These are phyloP conservation scores for Calonectria fujianensis DNA, from an alignment of 2,329 filamentous ascomycete species.

Conservation along the genomic window DNA sequence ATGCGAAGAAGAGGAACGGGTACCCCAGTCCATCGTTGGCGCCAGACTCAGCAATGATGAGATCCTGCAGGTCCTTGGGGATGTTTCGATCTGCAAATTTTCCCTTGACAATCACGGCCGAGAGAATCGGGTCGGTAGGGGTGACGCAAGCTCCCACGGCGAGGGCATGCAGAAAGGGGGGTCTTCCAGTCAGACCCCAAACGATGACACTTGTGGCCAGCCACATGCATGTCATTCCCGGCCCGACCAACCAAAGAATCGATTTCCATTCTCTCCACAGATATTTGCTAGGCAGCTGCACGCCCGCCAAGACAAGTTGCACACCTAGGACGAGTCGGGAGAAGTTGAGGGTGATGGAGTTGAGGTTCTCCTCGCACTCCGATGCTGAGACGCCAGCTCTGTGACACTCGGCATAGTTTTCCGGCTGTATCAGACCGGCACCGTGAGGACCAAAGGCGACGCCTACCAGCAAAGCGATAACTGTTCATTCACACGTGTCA, in stretches of 20 bases:
- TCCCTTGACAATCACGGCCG: slow-evolving; percentile 93
- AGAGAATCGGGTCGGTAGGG: slow-evolving; percentile 91
- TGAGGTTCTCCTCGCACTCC: slow-evolving; percentile 72
- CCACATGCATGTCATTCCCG: slow-evolving; percentile 93
- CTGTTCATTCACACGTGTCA: slow-evolving; percentile 63
- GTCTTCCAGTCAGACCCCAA: slow-evolving; percentile 83
- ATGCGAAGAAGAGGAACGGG: slow-evolving; percentile 88
- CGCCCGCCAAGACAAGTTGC: slow-evolving; percentile 90
- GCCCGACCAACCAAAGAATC: slow-evolving; percentile 84
- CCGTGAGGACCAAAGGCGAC: slow-evolving; percentile 86
- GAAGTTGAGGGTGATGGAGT: slow-evolving; percentile 87
- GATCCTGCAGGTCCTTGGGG: slow-evolving; percentile 86
- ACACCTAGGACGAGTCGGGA: slow-evolving; percentile 91
- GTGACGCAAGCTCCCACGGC: slow-evolving; percentile 91
- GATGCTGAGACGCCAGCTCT: slow-evolving; percentile 44
- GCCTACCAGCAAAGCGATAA: slow-evolving; percentile 89
- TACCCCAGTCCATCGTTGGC: slow-evolving; percentile 94
- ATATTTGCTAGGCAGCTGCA: slow-evolving; percentile 91
- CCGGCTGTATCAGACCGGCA: slow-evolving; percentile 83
- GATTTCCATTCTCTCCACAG: slow-evolving; percentile 86
- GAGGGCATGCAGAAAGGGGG: slow-evolving; percentile 85
- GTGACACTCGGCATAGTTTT: slow-evolving; percentile 79
- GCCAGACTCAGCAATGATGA: slow-evolving; percentile 88
- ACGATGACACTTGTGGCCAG: slow-evolving; percentile 85
- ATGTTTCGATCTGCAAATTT: slow-evolving; percentile 95